A percentile compares a stretch with the other conserved stretches of the same genome.
Conservation (phyloP, 345 rosid genomes). For the Murraya paniculata region DNA sequence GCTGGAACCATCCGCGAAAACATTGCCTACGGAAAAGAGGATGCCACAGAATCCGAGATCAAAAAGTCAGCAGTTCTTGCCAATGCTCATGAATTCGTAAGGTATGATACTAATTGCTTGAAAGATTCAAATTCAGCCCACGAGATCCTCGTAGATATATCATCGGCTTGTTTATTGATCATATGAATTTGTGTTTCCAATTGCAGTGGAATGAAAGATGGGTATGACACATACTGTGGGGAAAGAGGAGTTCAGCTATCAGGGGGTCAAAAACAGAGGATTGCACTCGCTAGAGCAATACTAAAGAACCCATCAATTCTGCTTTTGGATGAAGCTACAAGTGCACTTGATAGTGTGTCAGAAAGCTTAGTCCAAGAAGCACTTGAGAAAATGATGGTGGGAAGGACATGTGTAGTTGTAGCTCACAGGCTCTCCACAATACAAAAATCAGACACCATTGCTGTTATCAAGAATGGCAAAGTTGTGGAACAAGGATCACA, state of each 20-base stretch:
- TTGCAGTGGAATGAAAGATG: conserved; percentile 67
- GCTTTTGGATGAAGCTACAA: conserved; percentile 71
- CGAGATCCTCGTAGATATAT: background rate
- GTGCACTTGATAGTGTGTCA: conserved; percentile 65
- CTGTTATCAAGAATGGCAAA: conserved; percentile 50
- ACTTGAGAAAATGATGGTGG: conserved; percentile 66
- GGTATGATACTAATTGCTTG: conserved; percentile 26
- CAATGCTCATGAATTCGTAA: conserved; percentile 66
- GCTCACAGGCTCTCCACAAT: conserved; percentile 62
- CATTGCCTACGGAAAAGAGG: conserved; percentile 48
- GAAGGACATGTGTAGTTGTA: conserved; percentile 46
- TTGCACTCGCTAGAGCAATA: conserved; percentile 72
- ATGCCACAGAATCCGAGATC: conserved; percentile 52
- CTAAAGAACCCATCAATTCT: conserved; percentile 63
- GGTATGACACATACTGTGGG: conserved; percentile 57
- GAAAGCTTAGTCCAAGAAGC: conserved; percentile 59
- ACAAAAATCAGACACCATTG: conserved; percentile 51
- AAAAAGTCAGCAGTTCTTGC: conserved; percentile 52
- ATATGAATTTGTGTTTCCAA: background rate
- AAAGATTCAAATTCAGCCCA: background rate
- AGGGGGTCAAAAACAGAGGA: conserved; percentile 76
- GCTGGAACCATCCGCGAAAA: conserved; percentile 63
- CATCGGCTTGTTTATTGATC: background rate
- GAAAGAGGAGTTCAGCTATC: conserved; percentile 67
- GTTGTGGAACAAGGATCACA: conserved; percentile 58